These are phyloP conservation scores for Citrus hindsii DNA, from an alignment of 345 rosid species.

Conservation along the genomic window DNA sequence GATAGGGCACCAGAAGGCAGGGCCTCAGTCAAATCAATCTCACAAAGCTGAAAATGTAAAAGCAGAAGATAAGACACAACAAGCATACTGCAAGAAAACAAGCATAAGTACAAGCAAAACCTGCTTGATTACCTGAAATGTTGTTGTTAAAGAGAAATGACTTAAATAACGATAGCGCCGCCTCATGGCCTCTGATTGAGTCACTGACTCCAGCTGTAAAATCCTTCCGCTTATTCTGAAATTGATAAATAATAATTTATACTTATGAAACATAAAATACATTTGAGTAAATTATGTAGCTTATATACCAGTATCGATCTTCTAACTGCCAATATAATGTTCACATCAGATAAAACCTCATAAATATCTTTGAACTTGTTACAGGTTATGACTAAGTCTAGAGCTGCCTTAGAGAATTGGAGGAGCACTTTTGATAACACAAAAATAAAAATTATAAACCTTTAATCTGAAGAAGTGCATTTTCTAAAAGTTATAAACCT, in stretches of 20 bases:
- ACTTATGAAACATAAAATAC: background rate
- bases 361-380: background rate
- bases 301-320: background rate
- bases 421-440: background rate
- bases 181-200: conserved; percentile 82
- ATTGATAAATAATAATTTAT: conserved; percentile 3
- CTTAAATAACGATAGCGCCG: conserved; percentile 85
- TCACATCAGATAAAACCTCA: background rate
- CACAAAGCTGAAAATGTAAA: conserved; percentile 67
- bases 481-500: background rate
- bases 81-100: background rate
- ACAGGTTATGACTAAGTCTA: background rate
- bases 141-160: conserved; percentile 87
- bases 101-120: background rate
- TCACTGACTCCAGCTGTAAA: conserved; percentile 76
- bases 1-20: conserved; percentile 61
- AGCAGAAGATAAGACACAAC: background rate
- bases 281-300: background rate
- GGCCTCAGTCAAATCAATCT: conserved; percentile 69
- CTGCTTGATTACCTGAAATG: conserved; percentile 53
- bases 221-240: conserved; percentile 79
- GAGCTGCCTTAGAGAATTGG: background rate
- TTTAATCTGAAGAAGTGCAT: background rate
- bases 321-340: background rate
- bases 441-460: background rate